phyloP scores from a whole-genome alignment of 495 filamentous ascomycete genomes.

The Talaromyces liani region DNA sequence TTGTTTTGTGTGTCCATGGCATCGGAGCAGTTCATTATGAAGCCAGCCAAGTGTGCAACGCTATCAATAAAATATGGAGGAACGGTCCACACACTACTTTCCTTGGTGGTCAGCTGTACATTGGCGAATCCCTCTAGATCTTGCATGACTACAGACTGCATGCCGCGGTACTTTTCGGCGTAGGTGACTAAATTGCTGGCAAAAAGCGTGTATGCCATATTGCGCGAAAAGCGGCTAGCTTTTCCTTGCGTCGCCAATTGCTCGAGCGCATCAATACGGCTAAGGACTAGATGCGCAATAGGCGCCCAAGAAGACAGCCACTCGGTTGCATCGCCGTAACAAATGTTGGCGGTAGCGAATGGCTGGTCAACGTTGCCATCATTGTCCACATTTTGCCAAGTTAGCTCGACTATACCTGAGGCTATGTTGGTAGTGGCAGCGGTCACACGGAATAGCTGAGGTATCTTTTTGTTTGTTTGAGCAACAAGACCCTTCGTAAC shows the following conservation, averaged over 20 bases:
- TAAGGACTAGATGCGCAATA: slow-evolving; percentile 20
- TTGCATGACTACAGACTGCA: slow-evolving; percentile 29
- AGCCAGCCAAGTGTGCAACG: slow-evolving; percentile 32
- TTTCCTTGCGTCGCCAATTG: slow-evolving; percentile 15
- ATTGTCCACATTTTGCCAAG: slow-evolving; percentile 21
- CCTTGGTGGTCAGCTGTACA: slow-evolving; percentile 21
- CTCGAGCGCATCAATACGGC: slow-evolving; percentile 22
- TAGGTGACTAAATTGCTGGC: slow-evolving; percentile 31
- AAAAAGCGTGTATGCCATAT: slow-evolving; percentile 29
- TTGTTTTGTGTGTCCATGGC: slow-evolving; percentile 18
- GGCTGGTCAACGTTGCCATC: slow-evolving; percentile 14
- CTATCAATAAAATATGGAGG: slow-evolving; percentile 38
- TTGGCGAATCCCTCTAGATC: slow-evolving; percentile 32
- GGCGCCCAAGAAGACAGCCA: slow-evolving; percentile 22
- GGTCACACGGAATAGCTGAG: slow-evolving; percentile 27
- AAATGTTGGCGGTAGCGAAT: slow-evolving; percentile 19
- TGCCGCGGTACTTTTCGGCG: slow-evolving; percentile 28
- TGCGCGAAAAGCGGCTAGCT: slow-evolving; percentile 18
- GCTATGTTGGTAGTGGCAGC: slow-evolving; percentile 18
- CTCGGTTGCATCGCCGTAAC: slow-evolving; percentile 10
- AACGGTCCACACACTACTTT: slow-evolving; percentile 20
- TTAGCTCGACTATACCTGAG: slow-evolving; percentile 14
- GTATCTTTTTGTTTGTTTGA: slow-evolving; percentile 15
- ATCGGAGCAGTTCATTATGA: slow-evolving; percentile 27
- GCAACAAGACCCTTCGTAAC: slow-evolving; percentile 19